phyloP scores from a whole-genome alignment of 257 asterid genomes.

The Voacanga thouarsii region DNA sequence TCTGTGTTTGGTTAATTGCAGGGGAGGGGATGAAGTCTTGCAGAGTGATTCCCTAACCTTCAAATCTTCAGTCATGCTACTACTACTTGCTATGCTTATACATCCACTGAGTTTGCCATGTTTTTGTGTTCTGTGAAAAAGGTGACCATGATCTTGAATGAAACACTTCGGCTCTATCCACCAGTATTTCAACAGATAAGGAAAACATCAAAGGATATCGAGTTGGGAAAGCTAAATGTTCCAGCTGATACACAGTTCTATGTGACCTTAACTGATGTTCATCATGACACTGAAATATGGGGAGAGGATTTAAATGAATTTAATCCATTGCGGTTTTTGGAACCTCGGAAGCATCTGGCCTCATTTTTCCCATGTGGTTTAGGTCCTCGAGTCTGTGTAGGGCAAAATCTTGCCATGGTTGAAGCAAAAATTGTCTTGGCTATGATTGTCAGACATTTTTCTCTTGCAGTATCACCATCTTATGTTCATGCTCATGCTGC shows the following conservation, averaged over 20 bases:
- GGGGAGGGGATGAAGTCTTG: neutral
- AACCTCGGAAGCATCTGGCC: no score
- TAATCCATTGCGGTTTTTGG: conserved; percentile 32
- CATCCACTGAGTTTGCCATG: neutral
- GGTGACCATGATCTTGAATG: conserved; percentile 27
- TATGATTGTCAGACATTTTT: conserved; percentile 24
- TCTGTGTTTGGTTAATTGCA: no score
- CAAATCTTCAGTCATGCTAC: neutral
- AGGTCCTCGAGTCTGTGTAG: no score
- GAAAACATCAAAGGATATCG: conserved; percentile 22
- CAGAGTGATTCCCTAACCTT: no score
- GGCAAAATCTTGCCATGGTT: conserved; percentile 8
- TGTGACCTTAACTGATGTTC: conserved; percentile 28
- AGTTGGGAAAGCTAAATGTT: conserved; percentile 28
- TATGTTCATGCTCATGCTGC: conserved; percentile 33
- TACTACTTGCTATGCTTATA: no score
- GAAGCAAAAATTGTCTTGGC: conserved; percentile 37
- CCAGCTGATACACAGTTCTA: conserved; percentile 31
- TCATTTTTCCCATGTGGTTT: no score
- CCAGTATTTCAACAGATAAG: conserved; percentile 20
- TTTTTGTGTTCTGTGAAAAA: conserved; percentile 20
- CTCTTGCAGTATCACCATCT: conserved; percentile 33
- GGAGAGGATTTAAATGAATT: conserved; percentile 40
- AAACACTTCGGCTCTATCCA: conserved; percentile 37
- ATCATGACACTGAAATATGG: conserved; percentile 34